Evolutionary conservation across 179 eudicot species (phyloP).

Genomic region (Gypsophila paniculata): DNA sequence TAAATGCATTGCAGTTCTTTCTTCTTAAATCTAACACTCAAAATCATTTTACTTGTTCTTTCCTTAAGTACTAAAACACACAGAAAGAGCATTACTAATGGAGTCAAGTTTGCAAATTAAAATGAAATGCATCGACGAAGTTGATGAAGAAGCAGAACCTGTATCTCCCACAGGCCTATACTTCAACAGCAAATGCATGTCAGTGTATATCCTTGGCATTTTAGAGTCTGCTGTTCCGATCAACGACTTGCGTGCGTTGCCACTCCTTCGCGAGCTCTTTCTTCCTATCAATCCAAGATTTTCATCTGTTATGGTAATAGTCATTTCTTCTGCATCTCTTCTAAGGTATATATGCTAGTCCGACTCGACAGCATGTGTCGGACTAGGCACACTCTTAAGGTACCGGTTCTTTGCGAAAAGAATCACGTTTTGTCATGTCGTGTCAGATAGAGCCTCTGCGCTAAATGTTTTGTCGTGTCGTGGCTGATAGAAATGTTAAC

Average conservation of each 20-base stretch:
- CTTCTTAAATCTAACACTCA: not conserved
- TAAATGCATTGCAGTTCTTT: not conserved
- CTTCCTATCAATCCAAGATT: conserved; percentile 73
- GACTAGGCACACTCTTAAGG: too few species aligned
- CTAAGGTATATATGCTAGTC: too few species aligned
- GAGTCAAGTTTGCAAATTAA: conserved; percentile 19
- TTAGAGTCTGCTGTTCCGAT: conserved; percentile 54
- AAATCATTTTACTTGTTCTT: not conserved
- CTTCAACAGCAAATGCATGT: conserved; percentile 63
- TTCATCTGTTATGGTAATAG: conserved; percentile 82
- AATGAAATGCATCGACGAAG: conserved; percentile 5
- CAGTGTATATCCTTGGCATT: conserved; percentile 44
- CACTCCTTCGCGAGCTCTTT: conserved; percentile 43
- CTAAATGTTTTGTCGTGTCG: too few species aligned
- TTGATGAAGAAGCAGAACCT: conserved; percentile 42
- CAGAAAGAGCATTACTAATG: not conserved
- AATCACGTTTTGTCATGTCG: too few species aligned
- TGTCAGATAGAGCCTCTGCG: too few species aligned
- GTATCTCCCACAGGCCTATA: conserved; percentile 83
- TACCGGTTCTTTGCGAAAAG: too few species aligned
- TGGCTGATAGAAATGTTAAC: too few species aligned
- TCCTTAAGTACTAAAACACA: not conserved
- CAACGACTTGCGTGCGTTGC: conserved; percentile 38
- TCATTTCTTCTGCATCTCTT: not conserved
- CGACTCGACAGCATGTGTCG: too few species aligned